Percentiles rank a stretch among this genome's conserved stretches.
These are phyloP conservation scores for Saccharomyces pastorianus DNA, from an alignment of 1,139 yeast species.

Conservation along the genomic window DNA sequence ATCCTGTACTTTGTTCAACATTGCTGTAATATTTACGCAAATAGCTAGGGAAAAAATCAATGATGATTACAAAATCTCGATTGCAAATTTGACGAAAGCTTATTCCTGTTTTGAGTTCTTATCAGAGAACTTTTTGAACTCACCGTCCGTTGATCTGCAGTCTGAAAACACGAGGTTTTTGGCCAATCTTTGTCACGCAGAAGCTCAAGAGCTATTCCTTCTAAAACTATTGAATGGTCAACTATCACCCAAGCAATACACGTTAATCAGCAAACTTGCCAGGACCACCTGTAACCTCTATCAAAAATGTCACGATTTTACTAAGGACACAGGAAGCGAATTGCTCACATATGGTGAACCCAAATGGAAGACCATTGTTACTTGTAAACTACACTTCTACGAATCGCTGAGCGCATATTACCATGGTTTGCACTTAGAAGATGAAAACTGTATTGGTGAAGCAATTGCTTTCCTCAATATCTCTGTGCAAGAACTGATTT, in stretches of 20 bases:
- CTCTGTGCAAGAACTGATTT: conserved; percentile 34
- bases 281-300: conserved; percentile 52
- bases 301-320: conserved; percentile 42
- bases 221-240: conserved; percentile 46
- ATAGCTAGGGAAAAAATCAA: conserved; percentile 37
- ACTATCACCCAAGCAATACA: conserved; percentile 40
- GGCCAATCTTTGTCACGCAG: conserved; percentile 63
- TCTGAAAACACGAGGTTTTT: conserved; percentile 65
- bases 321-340: conserved; percentile 36
- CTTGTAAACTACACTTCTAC: conserved; percentile 40
- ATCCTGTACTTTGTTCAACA: conserved; percentile 72
- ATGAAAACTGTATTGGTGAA: conserved; percentile 56
- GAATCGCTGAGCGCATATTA: conserved; percentile 41
- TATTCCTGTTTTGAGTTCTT: conserved; percentile 71
- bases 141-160: conserved; percentile 74
- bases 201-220: conserved; percentile 79
- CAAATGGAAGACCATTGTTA: conserved; percentile 38
- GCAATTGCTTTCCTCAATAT: conserved; percentile 61
- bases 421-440: conserved; percentile 34
- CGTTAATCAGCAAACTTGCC: conserved; percentile 67
- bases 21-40: conserved; percentile 50
- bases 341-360: conserved; percentile 34
- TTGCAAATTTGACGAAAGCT: conserved; percentile 61
- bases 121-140: conserved; percentile 77
- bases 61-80: conserved; percentile 50